Conservation (phyloP, 2,329 filamentous ascomycete genomes). For the Pyricularia sp. region DNA sequence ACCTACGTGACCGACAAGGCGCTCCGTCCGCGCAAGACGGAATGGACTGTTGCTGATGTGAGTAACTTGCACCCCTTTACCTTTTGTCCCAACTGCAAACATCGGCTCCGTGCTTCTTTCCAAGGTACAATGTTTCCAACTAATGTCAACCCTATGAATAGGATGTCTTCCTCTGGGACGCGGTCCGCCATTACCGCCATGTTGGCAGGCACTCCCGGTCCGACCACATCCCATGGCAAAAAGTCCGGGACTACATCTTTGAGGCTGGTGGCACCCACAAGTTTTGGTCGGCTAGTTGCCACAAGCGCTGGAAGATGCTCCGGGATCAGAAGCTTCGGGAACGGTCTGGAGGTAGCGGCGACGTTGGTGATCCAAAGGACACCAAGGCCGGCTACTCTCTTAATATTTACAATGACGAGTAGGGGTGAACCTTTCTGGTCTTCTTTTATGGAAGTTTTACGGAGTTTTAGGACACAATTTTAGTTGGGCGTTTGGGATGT, state of each 20-base stretch:
- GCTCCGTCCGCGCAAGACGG: constrained; percentile 54
- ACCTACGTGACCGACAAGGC: constrained; percentile 55
- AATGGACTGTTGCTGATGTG: constrained; percentile 56
- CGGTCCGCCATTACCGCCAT: constrained; percentile 27
- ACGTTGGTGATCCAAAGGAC: neutral
- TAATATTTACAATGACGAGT: neutral
- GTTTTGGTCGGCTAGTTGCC: constrained; percentile 50
- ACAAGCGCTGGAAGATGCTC: constrained; percentile 46
- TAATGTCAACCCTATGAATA: constrained; percentile 13
- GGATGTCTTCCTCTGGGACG: constrained; percentile 34
- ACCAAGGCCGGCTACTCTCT: neutral
- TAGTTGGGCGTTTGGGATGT: neutral
- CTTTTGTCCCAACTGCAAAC: constrained; percentile 4
- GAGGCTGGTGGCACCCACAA: constrained; percentile 44
- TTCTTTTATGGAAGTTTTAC: no score
- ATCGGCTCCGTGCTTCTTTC: neutral
- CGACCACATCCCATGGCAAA: constrained; percentile 45
- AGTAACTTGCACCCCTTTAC: constrained; percentile 23
- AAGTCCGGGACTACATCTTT: constrained; percentile 43
- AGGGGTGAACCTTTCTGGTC: neutral
- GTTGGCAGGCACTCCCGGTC: constrained; percentile 16
- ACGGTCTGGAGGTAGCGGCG: neutral
- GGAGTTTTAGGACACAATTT: no score
- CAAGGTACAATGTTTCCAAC: neutral
- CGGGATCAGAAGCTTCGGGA: constrained; percentile 10